Evolutionary conservation across 2,329 filamentous ascomycete genomes (phyloP), one percentile per base, ranked within the genome.

Genomic region (Ophiosphaerella herpotricha): DNA sequence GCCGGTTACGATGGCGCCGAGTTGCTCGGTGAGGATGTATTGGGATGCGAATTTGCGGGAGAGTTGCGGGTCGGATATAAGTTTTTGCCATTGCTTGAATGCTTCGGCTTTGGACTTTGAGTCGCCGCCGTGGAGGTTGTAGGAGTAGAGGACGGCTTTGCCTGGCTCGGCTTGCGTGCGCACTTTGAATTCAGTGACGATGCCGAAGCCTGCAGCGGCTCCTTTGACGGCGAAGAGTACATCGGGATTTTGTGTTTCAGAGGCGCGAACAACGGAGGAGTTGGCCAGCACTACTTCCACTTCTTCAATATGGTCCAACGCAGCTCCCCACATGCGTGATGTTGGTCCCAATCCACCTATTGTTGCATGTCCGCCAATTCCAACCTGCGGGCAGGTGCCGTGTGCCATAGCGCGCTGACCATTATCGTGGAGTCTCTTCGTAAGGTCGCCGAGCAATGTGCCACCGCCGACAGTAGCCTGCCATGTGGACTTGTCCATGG

Each of bases 381-480:
- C 71, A 8, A 73, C 66, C 48, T 70, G 66, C 2, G 68, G 68
- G 32, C 64, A 69, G n/a, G 67, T 72, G 5, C 81, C 80, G 42
- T 83, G 79, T 7, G 77, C 71, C 35, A 83, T 75, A 0, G 76
- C 80, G 13, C 71, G 68, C 2, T 65, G 64, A 5, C 68, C 71
- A 16, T 69, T 67, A 4, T 70, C 61, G 46, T 71, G 70, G 4
- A 75, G 59, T 7, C 58, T 58, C 40, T 68, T 63, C 2, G 66
- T 71, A 12, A 74, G 60, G 35, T 74, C 66, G 65, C 74, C 46
- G 52, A 84, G 72, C 0, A 81, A 70, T 0, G 80, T 77, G 0
- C 82, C 82, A 1, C 75, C 75, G 39, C 81, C 76, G 24, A 81
- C 73, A 4, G 71, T 75, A 1, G 79, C 79, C 46, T 77, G 72